phyloP scores from a whole-genome alignment of 495 filamentous ascomycete genomes.

The Lichenothelia convexa region DNA sequence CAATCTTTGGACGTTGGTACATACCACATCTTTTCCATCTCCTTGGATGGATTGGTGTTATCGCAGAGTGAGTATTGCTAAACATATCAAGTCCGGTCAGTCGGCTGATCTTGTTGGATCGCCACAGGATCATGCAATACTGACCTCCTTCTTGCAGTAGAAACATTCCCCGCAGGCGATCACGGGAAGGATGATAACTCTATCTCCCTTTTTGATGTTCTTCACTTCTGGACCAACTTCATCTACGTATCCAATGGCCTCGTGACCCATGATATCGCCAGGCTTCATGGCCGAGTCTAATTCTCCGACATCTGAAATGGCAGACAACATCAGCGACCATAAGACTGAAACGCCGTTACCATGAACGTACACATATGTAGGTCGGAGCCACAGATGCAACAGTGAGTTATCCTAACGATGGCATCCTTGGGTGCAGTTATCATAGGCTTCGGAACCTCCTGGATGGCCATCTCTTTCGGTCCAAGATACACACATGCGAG shows the following conservation, averaged over 20 bases:
- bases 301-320: neutral
- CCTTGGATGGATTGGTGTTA: slow-evolving; percentile 1
- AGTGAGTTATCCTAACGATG: neutral
- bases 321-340: slow-evolving; percentile 2
- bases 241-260: neutral
- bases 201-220: neutral
- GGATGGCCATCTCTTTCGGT: slow-evolving; percentile 12
- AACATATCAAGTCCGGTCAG: neutral
- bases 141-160: slow-evolving; percentile 12
- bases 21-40: neutral
- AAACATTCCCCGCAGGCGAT: slow-evolving; percentile 5
- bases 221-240: slow-evolving; percentile 1
- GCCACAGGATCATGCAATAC: neutral
- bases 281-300: neutral
- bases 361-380: neutral
- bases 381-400: neutral
- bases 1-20: neutral
- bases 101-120: no score
- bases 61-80: slow-evolving; percentile 7
- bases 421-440: slow-evolving; percentile 17
- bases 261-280: neutral
- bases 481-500: slow-evolving; percentile 18
- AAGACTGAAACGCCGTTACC: slow-evolving; percentile 3
- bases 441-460: slow-evolving; percentile 16
- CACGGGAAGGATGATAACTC: neutral